Percentiles rank a stretch among this genome's conserved stretches.
phyloP scores from a whole-genome alignment of 768 basidiomycete genomes.

The Lepiota venenata region DNA sequence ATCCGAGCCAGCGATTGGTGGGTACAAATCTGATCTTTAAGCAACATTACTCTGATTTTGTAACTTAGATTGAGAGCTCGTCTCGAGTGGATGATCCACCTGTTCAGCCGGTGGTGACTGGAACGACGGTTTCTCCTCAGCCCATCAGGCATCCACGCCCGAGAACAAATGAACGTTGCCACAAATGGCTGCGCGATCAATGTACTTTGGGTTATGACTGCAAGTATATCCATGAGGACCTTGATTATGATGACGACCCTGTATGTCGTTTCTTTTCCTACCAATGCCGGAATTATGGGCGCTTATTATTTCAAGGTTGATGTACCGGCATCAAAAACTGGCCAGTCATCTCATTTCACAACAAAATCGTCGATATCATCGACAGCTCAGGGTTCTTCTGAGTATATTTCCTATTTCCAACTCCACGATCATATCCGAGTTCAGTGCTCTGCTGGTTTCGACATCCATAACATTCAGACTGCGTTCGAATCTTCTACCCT shows the following conservation, averaged over 20 bases:
- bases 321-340: not conserved
- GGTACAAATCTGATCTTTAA: no score
- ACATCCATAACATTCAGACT: constrained; percentile 43
- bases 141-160: constrained; percentile 13
- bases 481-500: constrained; percentile 74
- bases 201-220: constrained; percentile 27
- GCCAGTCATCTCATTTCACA: not conserved
- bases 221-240: constrained; percentile 26
- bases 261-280: constrained; percentile 15
- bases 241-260: constrained; percentile 27
- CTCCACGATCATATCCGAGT: constrained; percentile 56
- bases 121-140: not conserved
- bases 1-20: not conserved
- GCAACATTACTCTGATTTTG: no score
- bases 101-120: not conserved
- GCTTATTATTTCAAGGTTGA: constrained; percentile 1
- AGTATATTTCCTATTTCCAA: constrained; percentile 17
- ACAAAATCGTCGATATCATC: not conserved
- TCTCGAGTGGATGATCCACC: not conserved
- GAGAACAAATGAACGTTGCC: constrained; percentile 20
- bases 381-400: not conserved
- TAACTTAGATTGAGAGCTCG: no score
- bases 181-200: constrained; percentile 21
- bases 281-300: not conserved
- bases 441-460: constrained; percentile 61